phyloP scores from a whole-genome alignment of 2,329 filamentous ascomycete species.

The Colletotrichum sp. region DNA sequence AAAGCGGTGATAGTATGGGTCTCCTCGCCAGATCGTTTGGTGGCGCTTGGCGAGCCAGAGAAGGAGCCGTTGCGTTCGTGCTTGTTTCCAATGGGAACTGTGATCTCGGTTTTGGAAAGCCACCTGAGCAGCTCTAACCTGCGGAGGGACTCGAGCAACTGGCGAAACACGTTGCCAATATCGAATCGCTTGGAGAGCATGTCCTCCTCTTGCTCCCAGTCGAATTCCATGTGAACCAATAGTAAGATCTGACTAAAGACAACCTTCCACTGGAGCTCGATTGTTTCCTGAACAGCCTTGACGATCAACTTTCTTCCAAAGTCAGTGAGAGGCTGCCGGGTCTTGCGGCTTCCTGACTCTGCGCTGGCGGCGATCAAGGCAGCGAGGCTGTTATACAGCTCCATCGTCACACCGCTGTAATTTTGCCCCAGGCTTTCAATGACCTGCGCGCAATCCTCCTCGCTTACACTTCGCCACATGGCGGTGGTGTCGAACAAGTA shows the following conservation, averaged over 20 bases:
- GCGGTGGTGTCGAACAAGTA: slow-evolving; percentile 79
- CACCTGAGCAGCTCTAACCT: slow-evolving; percentile 77
- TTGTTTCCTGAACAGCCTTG: slow-evolving; percentile 78
- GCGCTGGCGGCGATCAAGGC: slow-evolving; percentile 46
- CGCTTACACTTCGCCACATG: slow-evolving; percentile 79
- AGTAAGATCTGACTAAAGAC: slow-evolving; percentile 85
- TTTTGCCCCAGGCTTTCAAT: slow-evolving; percentile 70
- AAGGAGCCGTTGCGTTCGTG: slow-evolving; percentile 40
- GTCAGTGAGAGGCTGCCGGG: slow-evolving; percentile 65
- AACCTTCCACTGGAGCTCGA: slow-evolving; percentile 74
- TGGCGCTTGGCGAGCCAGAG: slow-evolving; percentile 32
- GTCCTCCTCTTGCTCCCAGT: slow-evolving; percentile 76
- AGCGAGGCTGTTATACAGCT: slow-evolving; percentile 59
- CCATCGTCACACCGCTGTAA: slow-evolving; percentile 62
- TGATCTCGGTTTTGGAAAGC: slow-evolving; percentile 66
- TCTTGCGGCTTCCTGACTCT: slow-evolving; percentile 49
- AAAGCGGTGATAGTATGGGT: slow-evolving; percentile 60
- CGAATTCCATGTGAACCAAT: slow-evolving; percentile 84
- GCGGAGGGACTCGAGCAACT: slow-evolving; percentile 73
- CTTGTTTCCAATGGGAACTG: slow-evolving; percentile 49
- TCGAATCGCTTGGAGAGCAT: slow-evolving; percentile 64
- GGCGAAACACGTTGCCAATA: slow-evolving; percentile 72
- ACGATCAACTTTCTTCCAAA: slow-evolving; percentile 80
- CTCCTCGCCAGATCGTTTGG: slow-evolving; percentile 50
- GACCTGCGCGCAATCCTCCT: slow-evolving; percentile 80